A percentile compares a stretch with the other conserved stretches of the same genome.
Evolutionary conservation across 805 yeast genomes (phyloP).

Genomic region (Candida odintsovae): DNA sequence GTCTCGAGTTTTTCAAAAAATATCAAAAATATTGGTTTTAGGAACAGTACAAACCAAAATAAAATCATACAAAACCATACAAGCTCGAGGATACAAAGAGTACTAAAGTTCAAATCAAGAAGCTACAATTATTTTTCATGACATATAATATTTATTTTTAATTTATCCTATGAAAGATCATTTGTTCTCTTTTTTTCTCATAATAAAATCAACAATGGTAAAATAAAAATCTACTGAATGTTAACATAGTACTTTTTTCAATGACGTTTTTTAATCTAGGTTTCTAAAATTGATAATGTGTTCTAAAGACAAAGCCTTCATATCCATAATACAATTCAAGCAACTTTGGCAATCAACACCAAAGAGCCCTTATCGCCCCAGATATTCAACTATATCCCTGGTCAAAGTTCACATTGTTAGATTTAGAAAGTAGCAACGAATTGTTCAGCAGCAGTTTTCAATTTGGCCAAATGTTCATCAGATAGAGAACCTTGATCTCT

Average conservation of each 20-base stretch:
- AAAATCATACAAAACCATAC: too few relatives aligned
- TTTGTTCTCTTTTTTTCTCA: constrained; percentile 11
- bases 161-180: constrained; percentile 8
- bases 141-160: constrained; percentile 11
- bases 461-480: constrained; percentile 77
- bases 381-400: neutral
- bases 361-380: neutral
- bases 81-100: too few relatives aligned
- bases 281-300: constrained; percentile 3
- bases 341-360: neutral
- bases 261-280: neutral
- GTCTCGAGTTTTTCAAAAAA: neutral
- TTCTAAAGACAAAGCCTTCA: constrained; percentile 7
- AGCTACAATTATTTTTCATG: constrained; percentile 1
- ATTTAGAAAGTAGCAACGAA: constrained; percentile 83
- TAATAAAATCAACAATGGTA: constrained; percentile 19
- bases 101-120: neutral
- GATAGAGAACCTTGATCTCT: constrained; percentile 86
- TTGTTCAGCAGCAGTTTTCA: constrained; percentile 88
- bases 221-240: constrained; percentile 18
- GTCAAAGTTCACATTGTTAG: constrained; percentile 1
- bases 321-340: neutral
- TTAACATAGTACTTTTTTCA: constrained; percentile 3
- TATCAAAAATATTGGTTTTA: too few relatives aligned
- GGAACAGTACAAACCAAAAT: too few relatives aligned